Conservation (phyloP, 345 rosid species). For the Heritiera fomes region DNA sequence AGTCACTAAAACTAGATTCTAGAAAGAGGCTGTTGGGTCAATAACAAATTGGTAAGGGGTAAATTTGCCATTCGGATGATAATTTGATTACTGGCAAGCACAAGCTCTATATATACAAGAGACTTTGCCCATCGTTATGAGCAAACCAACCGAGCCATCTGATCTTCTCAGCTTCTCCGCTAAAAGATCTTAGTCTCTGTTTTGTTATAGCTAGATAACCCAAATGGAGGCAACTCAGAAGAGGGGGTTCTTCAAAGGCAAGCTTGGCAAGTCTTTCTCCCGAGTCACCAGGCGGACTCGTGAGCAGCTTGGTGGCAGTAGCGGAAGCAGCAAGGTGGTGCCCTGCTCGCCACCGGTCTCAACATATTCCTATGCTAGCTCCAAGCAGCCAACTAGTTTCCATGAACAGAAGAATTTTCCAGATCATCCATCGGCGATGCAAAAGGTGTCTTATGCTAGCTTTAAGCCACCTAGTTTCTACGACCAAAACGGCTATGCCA, state of each 20-base stretch:
- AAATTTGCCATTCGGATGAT: neutral
- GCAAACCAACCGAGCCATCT: neutral
- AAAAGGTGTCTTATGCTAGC: conserved; percentile 1
- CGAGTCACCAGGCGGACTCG: conserved; percentile 11
- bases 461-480: neutral
- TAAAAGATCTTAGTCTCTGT: neutral
- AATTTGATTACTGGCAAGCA: neutral
- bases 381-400: conserved; percentile 10
- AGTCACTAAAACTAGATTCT: neutral
- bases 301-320: neutral
- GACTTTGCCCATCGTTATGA: neutral
- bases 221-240: conserved; percentile 35
- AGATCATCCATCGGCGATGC: neutral
- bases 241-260: conserved; percentile 32
- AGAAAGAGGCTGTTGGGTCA: no score
- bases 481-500: conserved; percentile 12
- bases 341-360: conserved; percentile 14
- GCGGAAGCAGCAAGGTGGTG: conserved; percentile 27
- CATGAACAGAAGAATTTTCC: neutral
- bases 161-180: neutral
- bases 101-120: neutral
- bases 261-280: conserved; percentile 29
- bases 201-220: neutral
- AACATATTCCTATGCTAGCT: conserved; percentile 9
- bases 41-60: neutral